Evolutionary conservation across 2,329 filamentous ascomycete species (phyloP).

Genomic region (Xylariomycetidae sp.): DNA sequence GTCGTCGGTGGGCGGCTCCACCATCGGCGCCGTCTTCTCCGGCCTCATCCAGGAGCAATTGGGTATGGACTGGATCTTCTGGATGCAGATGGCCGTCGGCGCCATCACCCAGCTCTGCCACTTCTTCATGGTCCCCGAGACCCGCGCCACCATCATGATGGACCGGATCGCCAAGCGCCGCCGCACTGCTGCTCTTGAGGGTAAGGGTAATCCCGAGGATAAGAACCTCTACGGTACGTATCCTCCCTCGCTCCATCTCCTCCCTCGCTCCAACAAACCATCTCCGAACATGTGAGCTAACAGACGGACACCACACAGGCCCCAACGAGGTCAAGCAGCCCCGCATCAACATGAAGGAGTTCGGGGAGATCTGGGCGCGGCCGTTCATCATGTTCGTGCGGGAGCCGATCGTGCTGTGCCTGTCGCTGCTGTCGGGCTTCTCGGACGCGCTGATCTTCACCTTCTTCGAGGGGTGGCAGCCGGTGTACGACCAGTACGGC

Average conservation of each 20-base stretch:
- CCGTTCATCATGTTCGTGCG: conserved; percentile 54
- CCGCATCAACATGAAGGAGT: conserved; percentile 33
- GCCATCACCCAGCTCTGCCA: conserved; percentile 36
- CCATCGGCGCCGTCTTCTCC: conserved; percentile 44
- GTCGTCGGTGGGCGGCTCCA: conserved; percentile 43
- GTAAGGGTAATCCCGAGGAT: conserved; percentile 29
- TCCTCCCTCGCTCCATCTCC: not conserved
- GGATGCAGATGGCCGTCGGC: conserved; percentile 52
- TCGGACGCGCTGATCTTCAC: conserved; percentile 57
- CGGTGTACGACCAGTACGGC: conserved; percentile 24
- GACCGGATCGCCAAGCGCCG: conserved; percentile 51
- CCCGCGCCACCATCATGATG: conserved; percentile 47
- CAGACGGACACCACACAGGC: no score
- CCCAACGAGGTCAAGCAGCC: conserved; percentile 38
- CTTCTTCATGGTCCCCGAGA: conserved; percentile 52
- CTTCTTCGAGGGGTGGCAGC: conserved; percentile 52
- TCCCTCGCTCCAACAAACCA: not conserved
- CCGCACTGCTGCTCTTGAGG: conserved; percentile 30
- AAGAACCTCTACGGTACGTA: conserved; percentile 28
- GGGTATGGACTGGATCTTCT: conserved; percentile 52
- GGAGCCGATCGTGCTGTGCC: conserved; percentile 52
- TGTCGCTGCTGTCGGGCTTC: conserved; percentile 53
- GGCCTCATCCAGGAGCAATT: conserved; percentile 40
- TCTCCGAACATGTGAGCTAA: no score
- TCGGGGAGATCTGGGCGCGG: conserved; percentile 44